A percentile compares a stretch with the other conserved stretches of the same genome.
Conservation (phyloP, 495 filamentous ascomycete species). For the Coniosporium apollinis region DNA sequence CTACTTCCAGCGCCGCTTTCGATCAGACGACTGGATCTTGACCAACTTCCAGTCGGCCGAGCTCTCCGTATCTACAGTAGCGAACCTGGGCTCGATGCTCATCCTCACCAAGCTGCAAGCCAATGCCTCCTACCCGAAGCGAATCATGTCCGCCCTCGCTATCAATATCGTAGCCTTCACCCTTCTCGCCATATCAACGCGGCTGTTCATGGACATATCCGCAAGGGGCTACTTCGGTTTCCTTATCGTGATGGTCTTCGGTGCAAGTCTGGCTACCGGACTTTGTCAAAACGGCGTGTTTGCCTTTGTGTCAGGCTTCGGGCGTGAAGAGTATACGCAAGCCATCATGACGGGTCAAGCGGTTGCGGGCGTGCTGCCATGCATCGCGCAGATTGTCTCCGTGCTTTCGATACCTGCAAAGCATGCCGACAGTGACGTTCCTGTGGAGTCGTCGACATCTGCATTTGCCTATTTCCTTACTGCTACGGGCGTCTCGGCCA, state of each 20-base stretch:
- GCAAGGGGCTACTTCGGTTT: slow-evolving; percentile 58
- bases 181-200: slow-evolving; percentile 64
- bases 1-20: slow-evolving; percentile 80
- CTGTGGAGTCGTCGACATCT: slow-evolving; percentile 41
- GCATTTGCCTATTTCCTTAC: slow-evolving; percentile 89
- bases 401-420: slow-evolving; percentile 45
- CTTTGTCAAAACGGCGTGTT: slow-evolving; percentile 91
- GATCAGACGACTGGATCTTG: slow-evolving; percentile 48
- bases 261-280: slow-evolving; percentile 59
- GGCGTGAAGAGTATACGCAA: slow-evolving; percentile 72
- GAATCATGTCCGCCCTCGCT: slow-evolving; percentile 55
- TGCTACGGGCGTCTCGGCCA: slow-evolving; percentile 46
- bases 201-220: slow-evolving; percentile 40
- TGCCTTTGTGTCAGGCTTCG: slow-evolving; percentile 76
- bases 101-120: slow-evolving; percentile 64
- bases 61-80: slow-evolving; percentile 66
- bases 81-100: slow-evolving; percentile 56
- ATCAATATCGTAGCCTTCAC: slow-evolving; percentile 58
- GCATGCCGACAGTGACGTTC: slow-evolving; percentile 8
- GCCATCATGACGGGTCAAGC: slow-evolving; percentile 94
- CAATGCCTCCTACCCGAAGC: slow-evolving; percentile 65
- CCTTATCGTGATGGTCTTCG: slow-evolving; percentile 66
- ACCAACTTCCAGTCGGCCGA: slow-evolving; percentile 77
- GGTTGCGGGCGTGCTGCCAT: slow-evolving; percentile 79
- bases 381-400: slow-evolving; percentile 68